phyloP scores from a whole-genome alignment of 805 yeast genomes.

The Nematodospora valgi region DNA sequence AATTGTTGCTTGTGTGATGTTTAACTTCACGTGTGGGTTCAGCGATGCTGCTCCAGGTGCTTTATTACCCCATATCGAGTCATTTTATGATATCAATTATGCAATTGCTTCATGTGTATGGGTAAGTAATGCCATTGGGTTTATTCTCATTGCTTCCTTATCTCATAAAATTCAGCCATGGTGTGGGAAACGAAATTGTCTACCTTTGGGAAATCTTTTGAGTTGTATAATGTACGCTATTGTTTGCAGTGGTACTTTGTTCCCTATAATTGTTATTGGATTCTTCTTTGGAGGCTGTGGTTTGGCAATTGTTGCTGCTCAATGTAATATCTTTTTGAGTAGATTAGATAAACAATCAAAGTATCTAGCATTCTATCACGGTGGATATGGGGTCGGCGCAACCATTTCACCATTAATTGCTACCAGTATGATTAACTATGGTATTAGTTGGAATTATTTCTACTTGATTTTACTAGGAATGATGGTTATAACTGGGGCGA shows the following conservation, averaged over 20 bases:
- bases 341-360: conserved; percentile 52
- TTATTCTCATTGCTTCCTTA: conserved; percentile 46
- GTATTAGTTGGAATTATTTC: conserved; percentile 52
- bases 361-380: conserved; percentile 62
- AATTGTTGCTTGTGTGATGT: conserved; percentile 35
- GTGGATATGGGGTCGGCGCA: conserved; percentile 70
- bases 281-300: conserved; percentile 62
- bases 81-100: conserved; percentile 44
- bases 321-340: conserved; percentile 50
- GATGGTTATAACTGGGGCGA: conserved; percentile 27
- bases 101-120: conserved; percentile 56
- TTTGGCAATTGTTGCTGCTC: conserved; percentile 46
- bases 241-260: conserved; percentile 46
- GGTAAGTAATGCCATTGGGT: conserved; percentile 58
- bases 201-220: conserved; percentile 33
- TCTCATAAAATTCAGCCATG: conserved; percentile 41
- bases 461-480: conserved; percentile 48
- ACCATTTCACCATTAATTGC: conserved; percentile 66
- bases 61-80: conserved; percentile 52
- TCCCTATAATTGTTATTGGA: conserved; percentile 46
- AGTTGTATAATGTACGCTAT: conserved; percentile 42
- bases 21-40: conserved; percentile 43
- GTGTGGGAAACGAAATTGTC: conserved; percentile 40
- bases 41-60: conserved; percentile 62
- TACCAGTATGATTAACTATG: conserved; percentile 48